Evolutionary conservation across 1,284 basidiomycete species (phyloP), one percentile per base, ranked within the genome.

Genomic region (Blastosporella zonata): DNA sequence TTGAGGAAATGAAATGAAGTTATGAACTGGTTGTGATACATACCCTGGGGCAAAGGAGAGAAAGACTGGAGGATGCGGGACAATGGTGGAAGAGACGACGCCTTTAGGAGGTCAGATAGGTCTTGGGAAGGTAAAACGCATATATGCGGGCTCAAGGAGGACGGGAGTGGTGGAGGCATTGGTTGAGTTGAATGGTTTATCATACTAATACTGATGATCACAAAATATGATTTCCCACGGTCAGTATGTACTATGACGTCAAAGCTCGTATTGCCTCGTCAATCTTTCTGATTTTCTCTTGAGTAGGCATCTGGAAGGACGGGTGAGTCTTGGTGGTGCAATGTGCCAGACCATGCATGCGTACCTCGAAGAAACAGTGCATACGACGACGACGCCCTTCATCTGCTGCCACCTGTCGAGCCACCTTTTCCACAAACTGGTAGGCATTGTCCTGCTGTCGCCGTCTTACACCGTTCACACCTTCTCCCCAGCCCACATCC

Each of bases 1-100:
- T 28, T 38, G 15, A 50, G 42, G 27, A 28, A 36, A 43, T 38
- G 50, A 42, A 52, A 10, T 3, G 17, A 15, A 27, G 3, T 36
- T 6, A 9, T 31, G 29, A 3, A 29, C 3, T 9, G 25, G 23
- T 15, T 3, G 38, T 17, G 25, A 12, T 3, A 44, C 51, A 46
- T 65, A 87, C 88, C 85, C 74, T 88, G 81, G 2, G 86, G 81
- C 45, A 91, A 70, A n/a, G 89, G 88, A 2, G 87, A 87, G 60
- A 91, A 91, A 6, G 87, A 87, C 61, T 90, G 87, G 17, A 91
- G 72, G 42, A 91, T 77, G 56, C 84, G 73, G 22, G 80, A 78
- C 13, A 91, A 66, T 21, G 81, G 72, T 1, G 88, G 88, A 10
- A 91, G 67, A 0, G 77, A 76, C 6, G 80, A 73, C 2, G 72